phyloP scores from a whole-genome alignment of 805 yeast species.

The Kuraishia molischiana region DNA sequence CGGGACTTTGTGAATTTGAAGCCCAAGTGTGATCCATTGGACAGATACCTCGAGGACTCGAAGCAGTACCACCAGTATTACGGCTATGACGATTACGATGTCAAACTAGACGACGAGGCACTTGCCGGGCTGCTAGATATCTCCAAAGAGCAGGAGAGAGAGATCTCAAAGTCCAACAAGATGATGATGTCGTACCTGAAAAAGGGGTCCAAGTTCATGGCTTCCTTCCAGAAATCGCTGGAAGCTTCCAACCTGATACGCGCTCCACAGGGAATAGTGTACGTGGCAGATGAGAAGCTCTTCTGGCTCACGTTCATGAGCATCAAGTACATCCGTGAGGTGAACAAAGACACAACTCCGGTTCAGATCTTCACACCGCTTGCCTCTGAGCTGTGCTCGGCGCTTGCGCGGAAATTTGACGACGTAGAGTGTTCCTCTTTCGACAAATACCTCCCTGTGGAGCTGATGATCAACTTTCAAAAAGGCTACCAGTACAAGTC shows the following conservation, averaged over 20 bases:
- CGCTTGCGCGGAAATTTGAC: slow-evolving; percentile 23
- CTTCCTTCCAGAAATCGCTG: slow-evolving; percentile 5
- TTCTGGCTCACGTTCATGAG: slow-evolving; percentile 20
- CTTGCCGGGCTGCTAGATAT: slow-evolving; percentile 12
- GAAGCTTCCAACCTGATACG: slow-evolving; percentile 5
- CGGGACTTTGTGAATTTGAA: slow-evolving; percentile 3
- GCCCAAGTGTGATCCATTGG: slow-evolving; percentile 16
- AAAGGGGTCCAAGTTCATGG: slow-evolving; percentile 8
- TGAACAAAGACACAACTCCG: slow-evolving; percentile 22
- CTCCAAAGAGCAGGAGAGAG: slow-evolving; percentile 13
- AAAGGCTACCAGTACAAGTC: slow-evolving; percentile 40
- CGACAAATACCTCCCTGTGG: slow-evolving; percentile 18
- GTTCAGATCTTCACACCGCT: slow-evolving; percentile 41
- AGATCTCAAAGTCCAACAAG: slow-evolving; percentile 12
- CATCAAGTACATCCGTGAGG: slow-evolving; percentile 18
- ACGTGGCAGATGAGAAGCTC: slow-evolving; percentile 18
- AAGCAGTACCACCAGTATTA: slow-evolving; percentile 20
- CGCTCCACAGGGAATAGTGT: slow-evolving; percentile 16
- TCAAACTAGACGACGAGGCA: slow-evolving; percentile 10
- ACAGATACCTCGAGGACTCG: slow-evolving; percentile 12
- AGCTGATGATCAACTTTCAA: slow-evolving; percentile 5
- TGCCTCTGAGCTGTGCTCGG: slow-evolving; percentile 31
- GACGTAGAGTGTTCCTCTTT: slow-evolving; percentile 35
- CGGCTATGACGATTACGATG: slow-evolving; percentile 17
- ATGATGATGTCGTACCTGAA: slow-evolving; percentile 8